Percentiles rank a stretch among this genome's conserved stretches.
phyloP scores from a whole-genome alignment of 1,284 basidiomycete species.

The Cystobasidium slooffiae region DNA sequence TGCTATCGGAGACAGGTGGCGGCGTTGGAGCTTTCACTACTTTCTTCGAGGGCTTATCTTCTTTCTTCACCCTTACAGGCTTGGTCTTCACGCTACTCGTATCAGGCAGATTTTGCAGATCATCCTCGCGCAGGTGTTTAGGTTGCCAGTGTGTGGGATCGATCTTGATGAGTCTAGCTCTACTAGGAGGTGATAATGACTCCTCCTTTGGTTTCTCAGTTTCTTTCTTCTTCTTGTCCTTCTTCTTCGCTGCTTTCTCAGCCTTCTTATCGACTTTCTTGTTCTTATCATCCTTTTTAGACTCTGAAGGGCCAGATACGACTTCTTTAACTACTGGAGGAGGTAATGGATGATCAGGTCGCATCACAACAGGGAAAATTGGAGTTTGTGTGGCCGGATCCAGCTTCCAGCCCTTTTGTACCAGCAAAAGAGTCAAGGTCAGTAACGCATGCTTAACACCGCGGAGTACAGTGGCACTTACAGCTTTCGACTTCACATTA shows the following conservation, averaged over 20 bases:
- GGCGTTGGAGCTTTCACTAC: conserved; percentile 23
- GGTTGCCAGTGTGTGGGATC: conserved; percentile 35
- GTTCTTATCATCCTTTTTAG: not conserved
- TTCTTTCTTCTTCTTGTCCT: conserved; percentile 14
- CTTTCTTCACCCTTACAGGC: not conserved
- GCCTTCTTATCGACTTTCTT: not conserved
- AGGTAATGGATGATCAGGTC: conserved; percentile 41
- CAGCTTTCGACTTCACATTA: conserved; percentile 19
- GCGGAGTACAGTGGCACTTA: not conserved
- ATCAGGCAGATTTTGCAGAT: conserved; percentile 3
- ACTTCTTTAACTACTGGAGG: not conserved
- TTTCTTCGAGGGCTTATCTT: conserved; percentile 13
- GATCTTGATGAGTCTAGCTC: conserved; percentile 37
- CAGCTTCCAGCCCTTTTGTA: conserved; percentile 41
- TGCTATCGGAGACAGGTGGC: not conserved
- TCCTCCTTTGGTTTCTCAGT: not conserved
- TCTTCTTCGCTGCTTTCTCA: conserved; percentile 1
- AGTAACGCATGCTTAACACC: not conserved
- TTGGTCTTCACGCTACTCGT: conserved; percentile 9
- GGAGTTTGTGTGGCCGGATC: conserved; percentile 33
- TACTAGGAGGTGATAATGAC: conserved; percentile 24
- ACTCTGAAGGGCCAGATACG: not conserved
- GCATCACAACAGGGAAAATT: conserved; percentile 37
- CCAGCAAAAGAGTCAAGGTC: not conserved
- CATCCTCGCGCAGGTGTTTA: conserved; percentile 27